Evolutionary conservation across 2,329 filamentous ascomycete genomes (phyloP), one percentile per base, ranked within the genome.

Genomic region (Xylariales sp.): DNA sequence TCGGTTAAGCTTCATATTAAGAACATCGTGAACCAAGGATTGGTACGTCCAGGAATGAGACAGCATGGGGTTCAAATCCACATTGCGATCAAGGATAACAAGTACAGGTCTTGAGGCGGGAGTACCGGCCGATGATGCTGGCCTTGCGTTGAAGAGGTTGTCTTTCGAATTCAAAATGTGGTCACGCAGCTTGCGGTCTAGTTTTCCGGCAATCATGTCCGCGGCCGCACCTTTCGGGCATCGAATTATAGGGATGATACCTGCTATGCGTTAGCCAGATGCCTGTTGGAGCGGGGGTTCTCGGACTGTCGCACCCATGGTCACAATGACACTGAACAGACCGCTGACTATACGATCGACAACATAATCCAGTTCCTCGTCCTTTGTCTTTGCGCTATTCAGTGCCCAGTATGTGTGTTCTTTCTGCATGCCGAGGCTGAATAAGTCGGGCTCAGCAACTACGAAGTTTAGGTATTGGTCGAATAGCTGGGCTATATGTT

Each of bases 381-480:
- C 96, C 72, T 91, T 93, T 2, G 94, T 97, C 77, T 93, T 90
- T 16, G 92, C 92, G 80, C 94, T 98, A 82, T 98, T 98, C 77
- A 99, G 84, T n/a, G 93, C 93, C 89, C 93, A 97, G 79, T 99
- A 99, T 8, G 93, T 93, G 79, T 97, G 88, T 68, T 91, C 92
- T 73, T 96, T 96, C 72, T 94, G 91, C 87, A 98, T 92, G 9
- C 94, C 94, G 69, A 99, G 83, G 77, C 93, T 97, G 82, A 99
- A 99, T 4, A 99, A 85, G 78, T 98, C 95, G 5, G 95, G 94
- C 79, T 99, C 96, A 41, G 93, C 93, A 49, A 98, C 95, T 70
- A 98, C 92, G 76, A 98, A 99, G 81, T 99, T 98, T 62, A 99
- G 85, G 77, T 98, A 98, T 78, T 99, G 96, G 78, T 99, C 96